A percentile compares a stretch with the other conserved stretches of the same genome.
These are phyloP conservation scores for Solanum infundibuliforme DNA, from an alignment of 257 asterid species.

Conservation along the genomic window DNA sequence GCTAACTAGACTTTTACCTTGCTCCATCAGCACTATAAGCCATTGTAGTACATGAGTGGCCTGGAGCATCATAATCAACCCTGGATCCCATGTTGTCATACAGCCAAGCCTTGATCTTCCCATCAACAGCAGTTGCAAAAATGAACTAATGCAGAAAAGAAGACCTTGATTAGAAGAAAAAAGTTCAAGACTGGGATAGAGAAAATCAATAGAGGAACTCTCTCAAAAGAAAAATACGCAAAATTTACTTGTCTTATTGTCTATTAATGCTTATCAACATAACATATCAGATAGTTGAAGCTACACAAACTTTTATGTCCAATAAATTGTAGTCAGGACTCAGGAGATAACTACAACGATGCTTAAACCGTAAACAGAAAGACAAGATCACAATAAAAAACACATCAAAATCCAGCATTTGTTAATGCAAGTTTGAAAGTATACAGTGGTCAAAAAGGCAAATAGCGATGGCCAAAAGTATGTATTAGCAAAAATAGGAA, in stretches of 20 bases:
- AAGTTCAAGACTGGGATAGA: neutral
- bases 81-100: slow-evolving; percentile 50
- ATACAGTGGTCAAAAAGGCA: neutral
- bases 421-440: neutral
- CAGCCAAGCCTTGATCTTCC: slow-evolving; percentile 64
- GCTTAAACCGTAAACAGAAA: neutral
- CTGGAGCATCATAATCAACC: slow-evolving; percentile 59
- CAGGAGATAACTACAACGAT: neutral
- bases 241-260: neutral
- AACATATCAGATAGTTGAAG: neutral
- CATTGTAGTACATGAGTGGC: slow-evolving; percentile 49
- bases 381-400: neutral
- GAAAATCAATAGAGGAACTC: neutral
- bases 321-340: neutral
- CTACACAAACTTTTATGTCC: neutral
- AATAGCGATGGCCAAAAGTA: neutral
- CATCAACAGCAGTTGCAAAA: slow-evolving; percentile 53
- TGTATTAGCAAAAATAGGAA: neutral
- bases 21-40: slow-evolving; percentile 61
- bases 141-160: slow-evolving; percentile 32
- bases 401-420: neutral
- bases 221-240: neutral
- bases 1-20: slow-evolving; percentile 24
- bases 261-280: neutral
- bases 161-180: neutral